Base-by-base conservation (phyloP, 2,329 filamentous ascomycete species). In the Aspergillus clavatus region DNA sequence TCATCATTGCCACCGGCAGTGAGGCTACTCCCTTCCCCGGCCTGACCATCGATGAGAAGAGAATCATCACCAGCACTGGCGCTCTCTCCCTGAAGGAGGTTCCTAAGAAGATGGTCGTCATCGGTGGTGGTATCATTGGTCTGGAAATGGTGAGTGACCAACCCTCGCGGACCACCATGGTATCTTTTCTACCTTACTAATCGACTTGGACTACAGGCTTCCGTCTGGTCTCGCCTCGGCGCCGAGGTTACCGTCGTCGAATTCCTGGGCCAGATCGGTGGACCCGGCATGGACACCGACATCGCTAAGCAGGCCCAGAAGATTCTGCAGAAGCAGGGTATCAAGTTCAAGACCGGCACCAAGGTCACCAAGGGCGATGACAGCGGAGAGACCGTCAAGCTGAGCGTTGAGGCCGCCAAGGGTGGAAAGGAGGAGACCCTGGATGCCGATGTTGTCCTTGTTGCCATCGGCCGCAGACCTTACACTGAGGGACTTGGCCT, bases 91-190 rank as follows among this genome's bases (percentile, higher is more conserved):
- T 98, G 50, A 79, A 88, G 62, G 81, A 95, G 76, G 87, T 98
- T 28, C 93, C 93, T 35, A 89, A 96, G 79, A 93, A 87, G 74
- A 86, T 98, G 87, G 78, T 94, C 54, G 93, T 98, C 61, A 96
- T 98, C 66, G 93, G 93, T 59, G 93, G 93, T 68, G 93, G 93
- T 70, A 98, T 98, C 70, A 98, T 98, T 64, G 93, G 93, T 67
- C 82, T 98, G 33, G 93, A 98, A 75, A 98, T 98, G 93, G 89
- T 81, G 70, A 29, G 71, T 48, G 16, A 35, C 39, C 42, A 19
- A 7, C 37, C 35, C 19, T 47, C 22, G 16, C 28, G 33, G 14
- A 28, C 43, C 5, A 21, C 31, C 3, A 12, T 16, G 18, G 4
- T 21, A 8, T 19, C 10, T 35, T 35, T 35, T 18, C 31, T 18